Evolutionary conservation across 768 basidiomycete genomes (phyloP), one percentile per base, ranked within the genome.

Genomic region (Heimioporus sp.): DNA sequence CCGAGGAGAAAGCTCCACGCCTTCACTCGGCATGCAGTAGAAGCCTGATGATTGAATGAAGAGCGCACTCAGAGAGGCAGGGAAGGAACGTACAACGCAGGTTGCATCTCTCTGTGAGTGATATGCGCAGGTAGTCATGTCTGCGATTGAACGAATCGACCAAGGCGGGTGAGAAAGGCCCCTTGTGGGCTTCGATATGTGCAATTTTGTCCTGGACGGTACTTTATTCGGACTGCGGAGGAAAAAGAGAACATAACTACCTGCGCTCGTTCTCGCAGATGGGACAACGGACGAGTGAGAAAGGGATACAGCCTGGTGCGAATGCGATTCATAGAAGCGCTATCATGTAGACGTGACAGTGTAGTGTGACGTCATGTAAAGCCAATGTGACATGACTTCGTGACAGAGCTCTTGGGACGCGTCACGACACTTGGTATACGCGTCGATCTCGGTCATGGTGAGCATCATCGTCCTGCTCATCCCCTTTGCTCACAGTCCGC

Each of bases 61-160:
- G 40, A 17, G 42, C n/a, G 17, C 6, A 39, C 34, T 24, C 39
- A 35, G 41, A 13, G 10, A 1, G 39, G 41, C 20, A 6, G 20
- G 39, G 61, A 34, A 49, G 10, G 37, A 34, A 65, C 73, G 36
- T 55, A 88, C 92, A 94, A 70, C 92, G 80, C 50, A 95, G 73
- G 72, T 94, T 95, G 70, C 92, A 95, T 53, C 81, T 76, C 67
- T 94, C 92, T 0, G 92, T 93, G 34, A 94, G 72, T 2, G 87
- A 90, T 47, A 94, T 92, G 31, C 92, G 82, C n/a, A 95, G 78
- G 67, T 95, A 95, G 65, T 90, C 83, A 66, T 94, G 92, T 49
- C 73, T 75, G 19, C 90, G 77, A 30, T 73, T 65, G 64, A 83
- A 90, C 4, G 80, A 74, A 61, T 92, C 90, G n/a, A 84, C 65